Percentiles rank a stretch among this genome's conserved stretches.
Conservation (phyloP, 805 yeast genomes). For the Ogataea corticis region DNA sequence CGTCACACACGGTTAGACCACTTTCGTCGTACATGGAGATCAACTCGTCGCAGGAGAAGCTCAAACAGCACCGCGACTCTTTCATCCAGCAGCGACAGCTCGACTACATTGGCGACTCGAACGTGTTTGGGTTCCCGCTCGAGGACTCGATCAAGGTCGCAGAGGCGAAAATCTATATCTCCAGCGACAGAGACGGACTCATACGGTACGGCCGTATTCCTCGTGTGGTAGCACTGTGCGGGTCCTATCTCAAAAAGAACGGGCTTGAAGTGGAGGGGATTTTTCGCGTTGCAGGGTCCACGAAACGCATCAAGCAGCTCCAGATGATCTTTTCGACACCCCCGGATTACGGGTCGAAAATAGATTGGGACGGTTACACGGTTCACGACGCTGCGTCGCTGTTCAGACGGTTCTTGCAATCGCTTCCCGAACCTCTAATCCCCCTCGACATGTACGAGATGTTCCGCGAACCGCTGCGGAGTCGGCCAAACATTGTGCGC, state of each 20-base stretch:
- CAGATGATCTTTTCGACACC: slow-evolving; percentile 83
- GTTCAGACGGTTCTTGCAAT: slow-evolving; percentile 79
- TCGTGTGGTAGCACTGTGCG: slow-evolving; percentile 93
- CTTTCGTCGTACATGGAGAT: slow-evolving; percentile 32
- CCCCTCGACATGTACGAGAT: slow-evolving; percentile 74
- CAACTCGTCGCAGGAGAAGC: slow-evolving; percentile 32
- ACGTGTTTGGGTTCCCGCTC: slow-evolving; percentile 81
- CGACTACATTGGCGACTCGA: slow-evolving; percentile 45
- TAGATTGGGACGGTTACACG: slow-evolving; percentile 89
- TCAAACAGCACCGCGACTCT: slow-evolving; percentile 50
- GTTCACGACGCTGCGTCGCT: slow-evolving; percentile 97
- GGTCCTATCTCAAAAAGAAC: slow-evolving; percentile 75
- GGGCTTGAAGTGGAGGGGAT: slow-evolving; percentile 86
- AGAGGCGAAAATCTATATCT: slow-evolving; percentile 69
- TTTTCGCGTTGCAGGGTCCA: slow-evolving; percentile 89
- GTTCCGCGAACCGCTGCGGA: slow-evolving; percentile 76
- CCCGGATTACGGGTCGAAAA: slow-evolving; percentile 85
- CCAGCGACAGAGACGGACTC: slow-evolving; percentile 61
- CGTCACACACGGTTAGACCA: slow-evolving; percentile 45
- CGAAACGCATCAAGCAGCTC: slow-evolving; percentile 81
- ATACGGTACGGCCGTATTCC: slow-evolving; percentile 89
- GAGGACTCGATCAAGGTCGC: slow-evolving; percentile 72
- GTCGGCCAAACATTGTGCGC: slow-evolving; percentile 61
- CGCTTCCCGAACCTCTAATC: slow-evolving; percentile 88
- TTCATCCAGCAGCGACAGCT: slow-evolving; percentile 44